Percentiles rank a stretch among this genome's conserved stretches.
Conservation (phyloP, 1,284 basidiomycete species). For the Melanopsichium pennsylvanicum region DNA sequence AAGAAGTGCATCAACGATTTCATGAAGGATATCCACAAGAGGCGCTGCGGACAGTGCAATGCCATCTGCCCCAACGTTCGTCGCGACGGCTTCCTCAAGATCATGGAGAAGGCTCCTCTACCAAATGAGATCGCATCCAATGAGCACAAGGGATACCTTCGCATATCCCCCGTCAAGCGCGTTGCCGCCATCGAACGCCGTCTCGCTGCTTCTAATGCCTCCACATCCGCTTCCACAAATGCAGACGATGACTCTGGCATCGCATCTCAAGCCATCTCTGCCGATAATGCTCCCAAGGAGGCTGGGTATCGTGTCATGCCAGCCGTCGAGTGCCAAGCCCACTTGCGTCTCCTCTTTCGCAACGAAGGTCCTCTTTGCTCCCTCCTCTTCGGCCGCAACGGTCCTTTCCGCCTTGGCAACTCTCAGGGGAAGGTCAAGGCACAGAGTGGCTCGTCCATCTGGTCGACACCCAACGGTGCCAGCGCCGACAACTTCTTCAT, state of each 20-base stretch:
- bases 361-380: constrained; percentile 84
- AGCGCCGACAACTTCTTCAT: constrained; percentile 97
- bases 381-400: constrained; percentile 91
- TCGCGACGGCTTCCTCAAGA: constrained; percentile 91
- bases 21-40: constrained; percentile 75
- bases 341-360: constrained; percentile 85
- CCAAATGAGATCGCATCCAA: constrained; percentile 33
- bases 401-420: constrained; percentile 72
- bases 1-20: constrained; percentile 86
- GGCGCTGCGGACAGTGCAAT: constrained; percentile 77
- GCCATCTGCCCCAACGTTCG: constrained; percentile 88
- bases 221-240: constrained; percentile 17
- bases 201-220: constrained; percentile 14
- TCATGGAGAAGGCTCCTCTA: constrained; percentile 74
- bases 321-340: constrained; percentile 89
- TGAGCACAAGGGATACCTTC: constrained; percentile 34
- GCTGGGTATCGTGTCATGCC: constrained; percentile 76
- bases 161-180: constrained; percentile 52
- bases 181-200: constrained; percentile 42
- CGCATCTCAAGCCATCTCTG: constrained; percentile 37
- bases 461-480: constrained; percentile 67
- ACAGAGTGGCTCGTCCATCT: constrained; percentile 24
- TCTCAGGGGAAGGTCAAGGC: constrained; percentile 30
- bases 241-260: constrained; percentile 21
- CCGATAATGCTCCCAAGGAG: constrained; percentile 53